Evolutionary conservation across 352 stramenopile genomes (phyloP), one percentile per base, ranked within the genome.

Genomic region (Pythium rhizo-oryzae): DNA sequence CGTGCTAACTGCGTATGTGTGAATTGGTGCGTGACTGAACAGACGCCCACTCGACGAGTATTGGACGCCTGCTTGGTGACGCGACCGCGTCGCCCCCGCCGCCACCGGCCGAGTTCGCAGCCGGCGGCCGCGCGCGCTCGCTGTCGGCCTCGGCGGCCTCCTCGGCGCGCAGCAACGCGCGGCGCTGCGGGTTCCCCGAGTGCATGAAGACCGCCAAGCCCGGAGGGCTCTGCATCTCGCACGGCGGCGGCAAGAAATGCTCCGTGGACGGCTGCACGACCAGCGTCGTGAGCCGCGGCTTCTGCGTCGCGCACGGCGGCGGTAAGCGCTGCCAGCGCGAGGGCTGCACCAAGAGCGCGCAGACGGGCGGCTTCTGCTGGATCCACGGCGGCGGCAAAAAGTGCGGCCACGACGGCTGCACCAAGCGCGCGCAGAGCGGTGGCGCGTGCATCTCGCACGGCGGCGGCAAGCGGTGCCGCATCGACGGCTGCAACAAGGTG

Each of bases 301-400:
- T 78, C 54, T 90, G 82, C 50, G 82, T 90, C 21, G 80, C 82
- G 16, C 82, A 90, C 35, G 82, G 82, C 56, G 82, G 82, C 2
- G 82, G 82, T 52, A 90, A 90, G 54, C 78, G 82, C 49, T 89
- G 81, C 59, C 77, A 80, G 33, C 71, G 66, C 8, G 70, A 80
- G 11, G 72, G 71, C 23, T 89, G 81, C 59, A 74, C 75, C 43
- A 89, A 85, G 70, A 72, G 78, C 41, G 80, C 77, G 8, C 79
- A 87, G 51, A 86, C 73, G 13, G 79, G 79, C n/a, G 79, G 79
- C 15, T 76, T 74, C 49, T 87, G 77, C 49, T 84, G 82, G 62
- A 77, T 75, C n/a, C 80, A 89, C 56, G 80, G 82, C 68, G 78
- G 78, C 8, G 78, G 78, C 65, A 80, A 79, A 41, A 81, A 82